Conservation (phyloP, 73 alveolate genomes). For the Breviolum minutum region DNA sequence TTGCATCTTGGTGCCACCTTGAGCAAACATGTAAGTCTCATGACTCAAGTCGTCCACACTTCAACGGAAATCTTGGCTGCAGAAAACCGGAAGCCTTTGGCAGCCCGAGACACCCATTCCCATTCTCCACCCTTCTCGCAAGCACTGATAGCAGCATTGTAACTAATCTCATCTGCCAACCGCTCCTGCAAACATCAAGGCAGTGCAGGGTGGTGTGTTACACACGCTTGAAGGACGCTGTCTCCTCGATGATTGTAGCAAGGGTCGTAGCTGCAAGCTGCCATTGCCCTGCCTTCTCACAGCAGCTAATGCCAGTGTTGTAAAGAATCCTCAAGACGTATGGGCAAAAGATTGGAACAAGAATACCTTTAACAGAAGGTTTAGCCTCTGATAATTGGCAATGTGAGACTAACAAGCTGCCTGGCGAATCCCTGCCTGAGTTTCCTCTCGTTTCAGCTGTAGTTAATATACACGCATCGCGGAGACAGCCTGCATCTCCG, state of each 20-base stretch:
- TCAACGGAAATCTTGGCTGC: neutral
- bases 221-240: neutral
- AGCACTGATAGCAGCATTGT: conserved; percentile 53
- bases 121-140: conserved; percentile 36
- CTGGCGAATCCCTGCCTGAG: too few species aligned
- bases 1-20: neutral
- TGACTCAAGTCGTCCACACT: neutral
- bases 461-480: too few species aligned
- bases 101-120: conserved; percentile 14
- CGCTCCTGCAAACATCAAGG: conserved; percentile 18
- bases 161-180: conserved; percentile 22
- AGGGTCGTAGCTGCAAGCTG: neutral
- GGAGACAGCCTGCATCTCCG: too few species aligned
- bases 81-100: neutral
- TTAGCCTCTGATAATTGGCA: too few species aligned
- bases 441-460: too few species aligned
- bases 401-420: too few species aligned
- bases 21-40: neutral
- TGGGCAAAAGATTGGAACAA: too few species aligned
- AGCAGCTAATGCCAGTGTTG: conserved; percentile 63
- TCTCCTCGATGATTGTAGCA: neutral
- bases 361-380: too few species aligned
- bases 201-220: neutral
- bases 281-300: conserved; percentile 15
- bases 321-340: neutral